Base-by-base conservation (phyloP, 768 basidiomycete species). In the Pleurotus djamor region DNA sequence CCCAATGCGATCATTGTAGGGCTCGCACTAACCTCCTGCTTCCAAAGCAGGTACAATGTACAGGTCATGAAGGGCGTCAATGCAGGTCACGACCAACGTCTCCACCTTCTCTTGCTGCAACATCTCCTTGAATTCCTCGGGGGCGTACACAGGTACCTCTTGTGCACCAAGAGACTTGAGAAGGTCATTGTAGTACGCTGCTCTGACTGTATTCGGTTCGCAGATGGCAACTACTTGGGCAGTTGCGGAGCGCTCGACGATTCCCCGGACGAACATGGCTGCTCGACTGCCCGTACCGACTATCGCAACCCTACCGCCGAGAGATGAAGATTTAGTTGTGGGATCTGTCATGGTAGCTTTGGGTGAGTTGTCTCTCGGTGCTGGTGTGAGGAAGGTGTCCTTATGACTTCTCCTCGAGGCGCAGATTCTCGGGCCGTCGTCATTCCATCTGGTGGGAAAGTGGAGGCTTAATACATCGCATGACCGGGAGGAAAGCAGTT, bases 71-170 rank as follows among this genome's bases (percentile, higher is more conserved):
- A 77, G 68, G 12, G 77, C 74, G 62, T 83, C 81, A 35, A 82
- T 70, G 51, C 79, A 81, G 5, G 80, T 82, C 2, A 83, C 72
- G 0, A 83, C 79, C 5, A 81, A 67, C n/a, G 72, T 74, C 55
- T 81, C 76, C 21, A 82, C 76, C 33, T 71, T 73, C 63, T 79
- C 76, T 56, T 74, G 73, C 48, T 71, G 65, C 60, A 83, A 66
- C 80, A 82, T 83, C 60, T 72, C 70, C 59, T 66, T 64, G 70
- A 77, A 83, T 38, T 73, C 67, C 32, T 74, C 74, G 8, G 77
- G 72, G 57, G 71, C 64, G 66, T 76, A 76, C 17, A 80, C 73
- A 12, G 76, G 76, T 34, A 76, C 77, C 7, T 38, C 47, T 0
- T 70, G 68, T 47, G 75, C 74, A 3, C 76, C 77, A 9, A 79